Percentiles rank a stretch among this genome's conserved stretches.
Evolutionary conservation across 768 basidiomycete species (phyloP).

Genomic region (Termitomyces bulborhizus): DNA sequence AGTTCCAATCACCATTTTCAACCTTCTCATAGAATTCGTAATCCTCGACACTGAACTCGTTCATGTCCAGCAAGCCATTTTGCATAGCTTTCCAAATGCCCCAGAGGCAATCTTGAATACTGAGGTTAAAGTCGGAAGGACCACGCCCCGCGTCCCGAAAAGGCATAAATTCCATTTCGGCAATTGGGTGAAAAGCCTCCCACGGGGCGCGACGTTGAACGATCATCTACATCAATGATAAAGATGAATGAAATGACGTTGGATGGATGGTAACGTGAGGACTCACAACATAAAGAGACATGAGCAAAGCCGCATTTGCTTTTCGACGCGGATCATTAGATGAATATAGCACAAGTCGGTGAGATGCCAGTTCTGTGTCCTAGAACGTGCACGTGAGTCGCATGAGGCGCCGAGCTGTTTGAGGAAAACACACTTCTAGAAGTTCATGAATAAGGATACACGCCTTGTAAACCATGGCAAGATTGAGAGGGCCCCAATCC

Average conservation of each 20-base stretch:
- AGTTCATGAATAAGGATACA: conserved; percentile 90
- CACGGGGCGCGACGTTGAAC: conserved; percentile 85
- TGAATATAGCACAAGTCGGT: conserved; percentile 83
- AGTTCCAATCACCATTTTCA: conserved; percentile 94
- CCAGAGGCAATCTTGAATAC: conserved; percentile 88
- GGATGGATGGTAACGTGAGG: conserved; percentile 9
- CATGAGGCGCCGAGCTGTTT: conserved; percentile 24
- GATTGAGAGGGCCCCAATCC: conserved; percentile 90
- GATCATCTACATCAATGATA: conserved; percentile 61
- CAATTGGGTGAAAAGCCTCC: conserved; percentile 93
- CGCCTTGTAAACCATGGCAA: conserved; percentile 90
- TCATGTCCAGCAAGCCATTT: conserved; percentile 89
- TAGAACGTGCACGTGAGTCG: conserved; percentile 38
- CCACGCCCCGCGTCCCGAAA: conserved; percentile 96
- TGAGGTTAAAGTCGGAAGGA: conserved; percentile 87
- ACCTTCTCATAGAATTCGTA: conserved; percentile 96
- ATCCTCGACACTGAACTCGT: conserved; percentile 87
- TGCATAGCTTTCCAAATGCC: conserved; percentile 88
- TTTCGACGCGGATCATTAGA: conserved; percentile 81
- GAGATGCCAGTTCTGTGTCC: conserved; percentile 70
- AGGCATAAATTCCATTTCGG: conserved; percentile 88
- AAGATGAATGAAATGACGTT: background rate
- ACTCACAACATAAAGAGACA: conserved; percentile 87
- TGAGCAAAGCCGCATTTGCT: conserved; percentile 91
- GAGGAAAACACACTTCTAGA: conserved; percentile 54